Percentiles rank a stretch among this genome's conserved stretches.
Evolutionary conservation across 805 yeast genomes (phyloP).

Genomic region (Ogataea parapolymorpha): DNA sequence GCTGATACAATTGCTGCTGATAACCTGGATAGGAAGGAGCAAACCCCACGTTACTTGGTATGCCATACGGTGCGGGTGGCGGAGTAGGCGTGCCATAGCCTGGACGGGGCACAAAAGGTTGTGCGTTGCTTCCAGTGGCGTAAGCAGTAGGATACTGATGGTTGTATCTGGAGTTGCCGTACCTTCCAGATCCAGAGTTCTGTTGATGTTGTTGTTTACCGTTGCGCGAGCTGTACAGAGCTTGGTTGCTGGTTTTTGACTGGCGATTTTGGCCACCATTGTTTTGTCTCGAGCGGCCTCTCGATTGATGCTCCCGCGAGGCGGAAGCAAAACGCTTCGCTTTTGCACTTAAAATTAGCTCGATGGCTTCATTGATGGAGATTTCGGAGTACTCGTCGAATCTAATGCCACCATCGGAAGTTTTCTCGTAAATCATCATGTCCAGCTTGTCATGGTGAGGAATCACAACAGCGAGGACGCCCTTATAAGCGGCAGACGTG

Average conservation of each 20-base stretch:
- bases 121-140: conserved; percentile 20
- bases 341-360: conserved; percentile 41
- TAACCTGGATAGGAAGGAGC: conserved; percentile 14
- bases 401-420: conserved; percentile 67
- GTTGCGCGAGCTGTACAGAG: conserved; percentile 12
- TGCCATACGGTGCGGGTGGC: conserved; percentile 15
- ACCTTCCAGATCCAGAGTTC: conserved; percentile 2
- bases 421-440: conserved; percentile 67
- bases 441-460: conserved; percentile 57
- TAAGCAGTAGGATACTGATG: conserved; percentile 18
- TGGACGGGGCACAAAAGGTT: conserved; percentile 14
- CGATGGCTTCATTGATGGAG: conserved; percentile 63
- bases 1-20: conserved; percentile 19
- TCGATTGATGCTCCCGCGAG: conserved; percentile 12
- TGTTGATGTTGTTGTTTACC: conserved; percentile 7
- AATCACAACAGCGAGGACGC: conserved; percentile 67
- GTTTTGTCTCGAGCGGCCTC: conserved; percentile 18
- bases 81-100: conserved; percentile 7
- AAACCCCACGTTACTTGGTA: conserved; percentile 12
- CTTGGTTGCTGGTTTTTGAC: conserved; percentile 17
- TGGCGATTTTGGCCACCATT: conserved; percentile 5
- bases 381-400: conserved; percentile 80
- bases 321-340: conserved; percentile 34
- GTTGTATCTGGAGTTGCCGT: conserved; percentile 5
- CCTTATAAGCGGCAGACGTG: conserved; percentile 77